Conservation (phyloP, 2,329 filamentous ascomycete genomes). For the Cercospora citrullina region DNA sequence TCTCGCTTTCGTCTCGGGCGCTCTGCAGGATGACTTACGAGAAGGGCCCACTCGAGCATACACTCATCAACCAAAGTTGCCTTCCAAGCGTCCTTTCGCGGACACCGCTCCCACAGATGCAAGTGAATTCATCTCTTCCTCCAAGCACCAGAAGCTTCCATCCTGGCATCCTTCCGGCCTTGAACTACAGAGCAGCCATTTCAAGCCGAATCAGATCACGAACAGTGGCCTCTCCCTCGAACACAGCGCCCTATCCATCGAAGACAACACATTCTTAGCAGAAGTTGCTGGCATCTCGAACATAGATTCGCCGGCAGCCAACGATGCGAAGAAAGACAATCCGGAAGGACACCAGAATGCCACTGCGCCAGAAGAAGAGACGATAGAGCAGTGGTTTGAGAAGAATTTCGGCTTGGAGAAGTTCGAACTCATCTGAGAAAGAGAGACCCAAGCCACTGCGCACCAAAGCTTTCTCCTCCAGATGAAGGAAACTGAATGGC, state of each 20-base stretch:
- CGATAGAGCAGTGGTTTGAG: constrained; percentile 31
- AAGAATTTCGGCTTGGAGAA: constrained; percentile 33
- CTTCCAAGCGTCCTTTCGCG: constrained; percentile 6
- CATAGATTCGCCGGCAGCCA: background rate
- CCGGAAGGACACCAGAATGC: background rate
- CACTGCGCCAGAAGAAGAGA: constrained; percentile 6
- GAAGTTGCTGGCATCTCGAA: background rate
- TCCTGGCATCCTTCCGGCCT: background rate
- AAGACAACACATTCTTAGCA: constrained; percentile 7
- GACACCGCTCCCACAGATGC: constrained; percentile 4
- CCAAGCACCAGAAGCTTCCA: constrained; percentile 11
- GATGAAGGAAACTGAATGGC: background rate
- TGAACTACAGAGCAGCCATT: background rate
- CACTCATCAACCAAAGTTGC: background rate
- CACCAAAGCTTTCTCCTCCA: background rate
- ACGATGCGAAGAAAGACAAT: background rate
- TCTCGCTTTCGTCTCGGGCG: background rate
- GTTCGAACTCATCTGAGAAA: constrained; percentile 30
- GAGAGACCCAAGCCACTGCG: background rate
- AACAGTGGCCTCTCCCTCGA: background rate
- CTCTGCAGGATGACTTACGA: background rate
- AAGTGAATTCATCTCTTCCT: constrained; percentile 4
- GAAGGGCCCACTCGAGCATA: background rate
- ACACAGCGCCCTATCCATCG: background rate
- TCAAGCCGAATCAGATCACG: background rate